Evolutionary conservation across 2,329 filamentous ascomycete genomes (phyloP).

Genomic region (Amylocarpus encephaloides): DNA sequence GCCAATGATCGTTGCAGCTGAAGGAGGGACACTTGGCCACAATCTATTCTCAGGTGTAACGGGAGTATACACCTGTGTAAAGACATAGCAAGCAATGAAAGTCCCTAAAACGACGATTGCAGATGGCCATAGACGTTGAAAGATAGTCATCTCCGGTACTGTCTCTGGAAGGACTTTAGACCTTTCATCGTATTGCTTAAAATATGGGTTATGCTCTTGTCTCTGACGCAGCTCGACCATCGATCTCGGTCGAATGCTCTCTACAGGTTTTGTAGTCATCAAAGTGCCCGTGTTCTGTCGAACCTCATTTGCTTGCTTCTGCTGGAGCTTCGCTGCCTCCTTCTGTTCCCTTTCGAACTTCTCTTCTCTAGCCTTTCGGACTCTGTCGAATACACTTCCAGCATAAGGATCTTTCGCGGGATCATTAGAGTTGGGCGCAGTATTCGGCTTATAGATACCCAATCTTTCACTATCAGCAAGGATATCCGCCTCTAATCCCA

Average conservation of each 20-base stretch:
- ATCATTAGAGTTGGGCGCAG: conserved; percentile 16
- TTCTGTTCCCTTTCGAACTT: conserved; percentile 39
- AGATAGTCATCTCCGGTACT: conserved; percentile 45
- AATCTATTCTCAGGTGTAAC: conserved; percentile 44
- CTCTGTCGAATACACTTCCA: conserved; percentile 48
- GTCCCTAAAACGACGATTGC: conserved; percentile 42
- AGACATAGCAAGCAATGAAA: conserved; percentile 37
- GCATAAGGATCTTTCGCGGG: conserved; percentile 47
- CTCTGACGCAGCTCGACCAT: conserved; percentile 24
- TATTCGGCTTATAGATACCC: conserved; percentile 23
- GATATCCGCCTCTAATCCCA: conserved; percentile 40
- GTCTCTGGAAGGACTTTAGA: conserved; percentile 46
- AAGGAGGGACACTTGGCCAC: conserved; percentile 54
- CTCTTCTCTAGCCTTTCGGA: conserved; percentile 46
- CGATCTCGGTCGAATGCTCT: conserved; percentile 15
- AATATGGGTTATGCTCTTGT: conserved; percentile 22
- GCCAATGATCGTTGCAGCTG: conserved; percentile 56
- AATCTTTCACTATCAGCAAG: conserved; percentile 25
- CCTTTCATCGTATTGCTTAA: conserved; percentile 33
- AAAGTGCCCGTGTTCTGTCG: conserved; percentile 23
- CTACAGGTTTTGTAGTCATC: conserved; percentile 3
- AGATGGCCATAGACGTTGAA: conserved; percentile 51
- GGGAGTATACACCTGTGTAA: conserved; percentile 47
- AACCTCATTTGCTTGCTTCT: conserved; percentile 37
- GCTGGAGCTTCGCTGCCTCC: conserved; percentile 34